Evolutionary conservation across 768 basidiomycete genomes (phyloP), one percentile per base, ranked within the genome.

Genomic region (Pleurotus tuber-regium): DNA sequence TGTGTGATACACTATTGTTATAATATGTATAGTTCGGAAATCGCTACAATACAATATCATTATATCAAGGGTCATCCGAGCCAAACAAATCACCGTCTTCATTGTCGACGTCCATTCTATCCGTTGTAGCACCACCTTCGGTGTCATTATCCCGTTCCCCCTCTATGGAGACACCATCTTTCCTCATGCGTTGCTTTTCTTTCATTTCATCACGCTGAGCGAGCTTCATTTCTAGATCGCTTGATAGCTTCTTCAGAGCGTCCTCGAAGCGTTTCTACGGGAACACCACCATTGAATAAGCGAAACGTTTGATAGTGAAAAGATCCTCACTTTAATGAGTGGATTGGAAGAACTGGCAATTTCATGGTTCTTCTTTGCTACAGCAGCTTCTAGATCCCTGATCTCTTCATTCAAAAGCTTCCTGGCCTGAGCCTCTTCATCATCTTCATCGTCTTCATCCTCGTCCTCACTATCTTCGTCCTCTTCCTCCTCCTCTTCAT

Each of bases 231-330:
- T 95, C 93, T 25, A 95, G 72, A 63, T 97, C 93, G 29, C 83
- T 80, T 9, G 84, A 80, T 42, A 97, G 75, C 68, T 96, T 97
- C 74, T 86, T 90, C 61, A 95, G 68, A 14, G 89, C 87, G 63
- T 96, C 94, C 65, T 95, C 92, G 68, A 96, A 95, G 29, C 93
- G 93, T 80, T 87, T 88, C 87, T 94, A 44, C 53, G 18, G 6
- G 5, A 18, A n/a, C 12, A 6, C 14, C 16, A 54, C 31, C 31
- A 23, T 16, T 19, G 31, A 14, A 33, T 1, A 14, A 25, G 30
- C 23, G 40, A 50, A 10, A 49, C 46, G 33, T 41, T 31, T 33
- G 28, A 25, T 26, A 10, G 23, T 29, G 11, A 28, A 23, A 59
- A n/a, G n/a, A n/a, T n/a, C n/a, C 70, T 28, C 55, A 90, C 92